phyloP scores from a whole-genome alignment of 768 basidiomycete genomes.

The Leccinellum rugosiceps region DNA sequence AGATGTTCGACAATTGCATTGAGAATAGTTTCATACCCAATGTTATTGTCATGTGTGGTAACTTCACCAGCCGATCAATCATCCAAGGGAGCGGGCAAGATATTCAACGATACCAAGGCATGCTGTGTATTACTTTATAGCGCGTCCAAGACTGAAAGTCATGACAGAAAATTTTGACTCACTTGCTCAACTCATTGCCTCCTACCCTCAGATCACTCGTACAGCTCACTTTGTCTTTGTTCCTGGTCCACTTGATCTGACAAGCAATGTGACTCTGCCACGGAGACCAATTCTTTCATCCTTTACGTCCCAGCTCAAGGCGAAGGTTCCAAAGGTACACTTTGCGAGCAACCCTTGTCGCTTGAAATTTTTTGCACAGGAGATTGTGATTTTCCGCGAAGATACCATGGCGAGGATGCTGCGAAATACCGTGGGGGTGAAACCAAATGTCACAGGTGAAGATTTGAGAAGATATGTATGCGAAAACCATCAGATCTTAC shows the following conservation, averaged over 20 bases:
- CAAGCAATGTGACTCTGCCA: constrained; percentile 77
- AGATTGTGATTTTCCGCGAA: constrained; percentile 91
- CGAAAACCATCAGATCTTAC: constrained; percentile 1
- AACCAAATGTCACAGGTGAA: constrained; percentile 71
- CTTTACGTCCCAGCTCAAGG: constrained; percentile 65
- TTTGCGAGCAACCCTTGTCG: constrained; percentile 92
- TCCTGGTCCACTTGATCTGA: constrained; percentile 90
- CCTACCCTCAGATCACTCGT: constrained; percentile 74
- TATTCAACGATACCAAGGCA: constrained; percentile 84
- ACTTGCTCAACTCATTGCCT: constrained; percentile 78
- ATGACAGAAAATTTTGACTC: constrained; percentile 83
- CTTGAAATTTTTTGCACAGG: constrained; percentile 92
- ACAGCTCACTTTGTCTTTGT: constrained; percentile 90
- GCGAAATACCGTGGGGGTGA: constrained; percentile 86
- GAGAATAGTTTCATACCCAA: constrained; percentile 86
- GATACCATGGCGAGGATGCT: constrained; percentile 94
- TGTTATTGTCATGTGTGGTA: constrained; percentile 90
- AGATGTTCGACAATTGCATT: constrained; percentile 87
- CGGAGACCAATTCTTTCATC: constrained; percentile 76
- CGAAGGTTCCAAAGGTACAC: constrained; percentile 73
- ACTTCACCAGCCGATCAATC: constrained; percentile 85
- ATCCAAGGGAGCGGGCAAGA: constrained; percentile 74
- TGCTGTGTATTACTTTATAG: neutral
- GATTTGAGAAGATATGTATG: constrained; percentile 88
- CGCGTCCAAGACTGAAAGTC: constrained; percentile 1